Evolutionary conservation across 352 stramenopile species (phyloP).

Genomic region (Aphanomyces stellatus): DNA sequence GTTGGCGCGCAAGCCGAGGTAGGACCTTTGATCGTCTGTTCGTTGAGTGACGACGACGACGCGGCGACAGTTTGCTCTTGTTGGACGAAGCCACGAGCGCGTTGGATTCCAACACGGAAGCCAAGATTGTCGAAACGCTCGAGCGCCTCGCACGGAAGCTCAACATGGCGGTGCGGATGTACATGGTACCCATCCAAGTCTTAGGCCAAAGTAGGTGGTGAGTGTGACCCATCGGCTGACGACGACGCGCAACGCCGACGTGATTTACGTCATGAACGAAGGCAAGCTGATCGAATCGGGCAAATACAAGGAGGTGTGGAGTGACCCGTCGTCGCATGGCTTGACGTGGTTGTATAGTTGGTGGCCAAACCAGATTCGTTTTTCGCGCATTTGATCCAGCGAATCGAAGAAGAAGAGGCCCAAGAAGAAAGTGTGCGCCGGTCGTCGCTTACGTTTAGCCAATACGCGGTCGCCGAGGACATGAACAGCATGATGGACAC

Average conservation of each 20-base stretch:
- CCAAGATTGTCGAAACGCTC: background rate
- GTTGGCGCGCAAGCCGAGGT: constrained; percentile 24
- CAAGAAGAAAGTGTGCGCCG: background rate
- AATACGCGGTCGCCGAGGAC: background rate
- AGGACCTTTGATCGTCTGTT: too few species aligned
- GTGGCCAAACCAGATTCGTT: constrained; percentile 59
- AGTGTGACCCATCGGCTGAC: constrained; percentile 13
- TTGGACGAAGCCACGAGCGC: constrained; percentile 16
- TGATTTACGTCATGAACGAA: constrained; percentile 8
- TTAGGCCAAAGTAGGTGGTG: background rate
- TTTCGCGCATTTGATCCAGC: constrained; percentile 58
- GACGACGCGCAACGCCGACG: constrained; percentile 9
- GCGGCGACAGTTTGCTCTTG: background rate
- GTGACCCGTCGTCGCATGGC: too few species aligned
- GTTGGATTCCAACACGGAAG: constrained; percentile 13
- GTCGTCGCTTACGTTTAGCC: background rate
- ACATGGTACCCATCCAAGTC: background rate
- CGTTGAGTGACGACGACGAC: background rate
- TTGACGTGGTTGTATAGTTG: too few species aligned
- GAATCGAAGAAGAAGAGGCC: background rate
- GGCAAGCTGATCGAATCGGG: constrained; percentile 4
- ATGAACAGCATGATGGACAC: background rate
- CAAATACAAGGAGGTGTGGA: constrained; percentile 41
- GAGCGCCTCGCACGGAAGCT: background rate
- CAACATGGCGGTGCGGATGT: constrained; percentile 10